Percentiles rank a stretch among this genome's conserved stretches.
Evolutionary conservation across 306 rosid species (phyloP).

Genomic region (Astragalus glycyphyllos): DNA sequence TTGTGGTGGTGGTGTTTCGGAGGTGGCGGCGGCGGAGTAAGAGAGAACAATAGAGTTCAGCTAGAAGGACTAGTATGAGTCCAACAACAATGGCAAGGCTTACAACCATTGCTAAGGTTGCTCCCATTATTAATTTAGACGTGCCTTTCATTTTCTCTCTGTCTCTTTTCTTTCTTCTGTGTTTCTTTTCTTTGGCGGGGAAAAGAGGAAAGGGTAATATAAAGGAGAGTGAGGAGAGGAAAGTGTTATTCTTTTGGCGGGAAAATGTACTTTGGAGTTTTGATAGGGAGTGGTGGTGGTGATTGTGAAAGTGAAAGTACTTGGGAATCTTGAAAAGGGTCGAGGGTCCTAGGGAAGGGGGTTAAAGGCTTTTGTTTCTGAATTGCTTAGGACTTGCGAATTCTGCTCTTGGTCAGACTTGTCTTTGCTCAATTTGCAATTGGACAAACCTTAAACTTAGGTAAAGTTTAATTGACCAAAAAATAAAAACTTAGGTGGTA

Average conservation of each 20-base stretch:
- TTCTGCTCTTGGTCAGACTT: constrained; percentile 49
- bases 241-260: constrained; percentile 55
- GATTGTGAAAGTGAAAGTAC: constrained; percentile 15
- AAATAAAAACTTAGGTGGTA: too few relatives aligned
- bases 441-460: too few relatives aligned
- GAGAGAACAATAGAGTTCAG: constrained; percentile 95
- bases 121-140: constrained; percentile 87
- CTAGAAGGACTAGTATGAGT: constrained; percentile 77
- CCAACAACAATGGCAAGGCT: constrained; percentile 82
- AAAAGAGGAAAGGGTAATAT: constrained; percentile 41
- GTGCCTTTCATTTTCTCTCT: constrained; percentile 60
- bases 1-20: constrained; percentile 42
- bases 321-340: constrained; percentile 46
- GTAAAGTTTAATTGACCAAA: too few relatives aligned
- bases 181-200: constrained; percentile 24
- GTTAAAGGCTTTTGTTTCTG: constrained; percentile 50
- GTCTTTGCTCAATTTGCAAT: constrained; percentile 35
- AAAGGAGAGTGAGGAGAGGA: constrained; percentile 26
- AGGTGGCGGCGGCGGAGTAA: constrained; percentile 76
- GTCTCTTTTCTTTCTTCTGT: constrained; percentile 9
- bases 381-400: constrained; percentile 7
- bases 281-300: constrained; percentile 24
- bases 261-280: constrained; percentile 49
- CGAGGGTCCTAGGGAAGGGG: constrained; percentile 54
- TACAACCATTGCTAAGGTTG: constrained; percentile 82